These are phyloP conservation scores for Chlorella sp. DNA, from an alignment of 139 green algal genomes.

Conservation along the genomic window DNA sequence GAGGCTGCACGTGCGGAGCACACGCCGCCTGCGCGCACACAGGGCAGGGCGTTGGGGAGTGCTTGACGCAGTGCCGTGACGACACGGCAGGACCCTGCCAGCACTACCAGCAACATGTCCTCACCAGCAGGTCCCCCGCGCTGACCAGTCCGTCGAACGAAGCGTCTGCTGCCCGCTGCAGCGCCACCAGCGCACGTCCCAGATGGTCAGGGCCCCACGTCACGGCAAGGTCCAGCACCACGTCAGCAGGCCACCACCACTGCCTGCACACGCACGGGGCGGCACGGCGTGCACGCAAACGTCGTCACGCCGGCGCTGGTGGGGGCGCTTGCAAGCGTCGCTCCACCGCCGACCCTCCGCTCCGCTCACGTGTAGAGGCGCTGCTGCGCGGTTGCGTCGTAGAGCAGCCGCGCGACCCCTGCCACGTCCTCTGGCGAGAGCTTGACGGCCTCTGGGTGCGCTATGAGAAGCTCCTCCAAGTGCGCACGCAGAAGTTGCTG, in stretches of 20 bases:
- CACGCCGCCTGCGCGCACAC: not conserved
- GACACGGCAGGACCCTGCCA: not conserved
- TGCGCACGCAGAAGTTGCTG: too few relatives aligned
- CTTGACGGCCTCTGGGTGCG: not conserved
- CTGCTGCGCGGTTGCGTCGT: not conserved
- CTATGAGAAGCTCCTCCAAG: not conserved
- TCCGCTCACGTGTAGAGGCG: not conserved
- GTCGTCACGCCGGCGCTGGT: too few relatives aligned
- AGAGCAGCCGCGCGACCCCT: not conserved
- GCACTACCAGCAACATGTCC: not conserved
- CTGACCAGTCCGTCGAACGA: not conserved
- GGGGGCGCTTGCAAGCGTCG: too few relatives aligned
- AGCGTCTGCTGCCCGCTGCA: not conserved
- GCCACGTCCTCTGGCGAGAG: not conserved
- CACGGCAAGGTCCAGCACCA: not conserved
- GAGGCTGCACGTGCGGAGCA: not conserved
- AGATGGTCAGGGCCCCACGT: not conserved
- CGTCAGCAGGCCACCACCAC: not conserved
- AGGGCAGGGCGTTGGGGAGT: not conserved
- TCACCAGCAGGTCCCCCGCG: not conserved
- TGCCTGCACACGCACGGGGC: not conserved
- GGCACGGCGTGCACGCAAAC: not conserved
- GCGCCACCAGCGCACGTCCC: not conserved
- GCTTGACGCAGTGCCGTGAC: not conserved
- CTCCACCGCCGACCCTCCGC: not conserved